Evolutionary conservation across 2,329 filamentous ascomycete species (phyloP).

Genomic region (Diplocarpon rosae): DNA sequence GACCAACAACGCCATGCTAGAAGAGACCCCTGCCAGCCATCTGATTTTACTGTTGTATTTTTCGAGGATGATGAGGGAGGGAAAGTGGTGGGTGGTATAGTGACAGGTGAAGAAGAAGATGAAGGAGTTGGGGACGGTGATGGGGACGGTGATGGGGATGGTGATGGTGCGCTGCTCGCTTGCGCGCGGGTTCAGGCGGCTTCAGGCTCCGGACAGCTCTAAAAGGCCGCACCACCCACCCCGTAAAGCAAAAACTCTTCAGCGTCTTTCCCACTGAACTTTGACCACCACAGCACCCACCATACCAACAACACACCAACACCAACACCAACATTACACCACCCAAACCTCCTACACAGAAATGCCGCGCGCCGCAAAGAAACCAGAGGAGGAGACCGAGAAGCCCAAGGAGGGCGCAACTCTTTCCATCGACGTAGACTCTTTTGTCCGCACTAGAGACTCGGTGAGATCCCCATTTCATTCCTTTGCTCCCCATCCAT

Average conservation of each 20-base stretch:
- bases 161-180: too few species aligned
- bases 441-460: conserved; percentile 72
- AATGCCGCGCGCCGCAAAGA: conserved; percentile 33
- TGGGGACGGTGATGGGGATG: too few species aligned
- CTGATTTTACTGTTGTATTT: too few species aligned
- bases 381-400: conserved; percentile 21
- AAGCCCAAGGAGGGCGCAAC: conserved; percentile 19
- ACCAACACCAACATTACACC: conserved; percentile 15
- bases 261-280: background rate
- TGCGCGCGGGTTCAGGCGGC: too few species aligned
- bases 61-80: too few species aligned
- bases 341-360: conserved; percentile 17
- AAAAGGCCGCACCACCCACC: background rate
- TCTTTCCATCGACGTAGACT: conserved; percentile 52
- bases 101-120: too few species aligned
- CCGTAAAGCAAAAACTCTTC: conserved; percentile 1
- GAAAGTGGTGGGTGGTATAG: too few species aligned
- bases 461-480: conserved; percentile 42
- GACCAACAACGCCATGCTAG: too few species aligned
- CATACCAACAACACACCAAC: conserved; percentile 14
- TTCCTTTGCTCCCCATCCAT: background rate
- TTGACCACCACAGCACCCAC: too few species aligned
- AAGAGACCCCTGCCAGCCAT: too few species aligned
- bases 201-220: too few species aligned
- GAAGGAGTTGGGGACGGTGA: too few species aligned